Percentiles rank a stretch among this genome's conserved stretches.
phyloP scores from a whole-genome alignment of 1,139 yeast species.

The Pichia sp. region DNA sequence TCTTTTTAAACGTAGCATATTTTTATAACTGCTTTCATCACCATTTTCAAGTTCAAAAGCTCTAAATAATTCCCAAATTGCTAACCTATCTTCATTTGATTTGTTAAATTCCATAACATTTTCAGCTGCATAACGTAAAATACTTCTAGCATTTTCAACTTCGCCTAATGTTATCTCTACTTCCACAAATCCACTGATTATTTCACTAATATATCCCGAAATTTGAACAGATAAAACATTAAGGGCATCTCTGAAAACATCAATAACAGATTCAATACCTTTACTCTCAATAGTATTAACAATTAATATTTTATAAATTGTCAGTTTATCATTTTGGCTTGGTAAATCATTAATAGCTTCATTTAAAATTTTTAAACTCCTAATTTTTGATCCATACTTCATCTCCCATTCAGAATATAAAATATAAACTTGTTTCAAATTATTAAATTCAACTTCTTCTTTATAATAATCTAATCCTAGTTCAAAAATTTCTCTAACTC shows the following conservation, averaged over 20 bases:
- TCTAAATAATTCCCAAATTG: slow-evolving; percentile 49
- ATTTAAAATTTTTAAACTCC: slow-evolving; percentile 25
- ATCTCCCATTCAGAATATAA: slow-evolving; percentile 62
- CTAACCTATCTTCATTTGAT: slow-evolving; percentile 14
- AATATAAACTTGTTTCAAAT: slow-evolving; percentile 40
- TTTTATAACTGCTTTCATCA: slow-evolving; percentile 63
- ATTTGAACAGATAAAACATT: slow-evolving; percentile 33
- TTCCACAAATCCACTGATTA: slow-evolving; percentile 29
- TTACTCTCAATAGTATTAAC: slow-evolving; percentile 19
- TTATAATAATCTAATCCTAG: slow-evolving; percentile 38
- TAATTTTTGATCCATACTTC: slow-evolving; percentile 38
- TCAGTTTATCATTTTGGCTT: slow-evolving; percentile 28
- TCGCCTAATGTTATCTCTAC: slow-evolving; percentile 46
- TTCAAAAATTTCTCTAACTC: slow-evolving; percentile 71
- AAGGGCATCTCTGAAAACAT: slow-evolving; percentile 38
- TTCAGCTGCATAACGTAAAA: slow-evolving; percentile 46
- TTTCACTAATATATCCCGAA: slow-evolving; percentile 22
- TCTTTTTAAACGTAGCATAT: slow-evolving; percentile 64
- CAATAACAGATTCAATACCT: slow-evolving; percentile 22
- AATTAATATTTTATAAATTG: slow-evolving; percentile 30
- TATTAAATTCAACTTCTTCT: slow-evolving; percentile 27
- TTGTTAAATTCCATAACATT: slow-evolving; percentile 29
- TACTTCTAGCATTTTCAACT: slow-evolving; percentile 51
- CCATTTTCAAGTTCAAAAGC: slow-evolving; percentile 69
- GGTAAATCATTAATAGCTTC: slow-evolving; percentile 33